These are phyloP conservation scores for Fusarium sp. DNA, from an alignment of 2,329 filamentous ascomycete genomes.

Conservation along the genomic window DNA sequence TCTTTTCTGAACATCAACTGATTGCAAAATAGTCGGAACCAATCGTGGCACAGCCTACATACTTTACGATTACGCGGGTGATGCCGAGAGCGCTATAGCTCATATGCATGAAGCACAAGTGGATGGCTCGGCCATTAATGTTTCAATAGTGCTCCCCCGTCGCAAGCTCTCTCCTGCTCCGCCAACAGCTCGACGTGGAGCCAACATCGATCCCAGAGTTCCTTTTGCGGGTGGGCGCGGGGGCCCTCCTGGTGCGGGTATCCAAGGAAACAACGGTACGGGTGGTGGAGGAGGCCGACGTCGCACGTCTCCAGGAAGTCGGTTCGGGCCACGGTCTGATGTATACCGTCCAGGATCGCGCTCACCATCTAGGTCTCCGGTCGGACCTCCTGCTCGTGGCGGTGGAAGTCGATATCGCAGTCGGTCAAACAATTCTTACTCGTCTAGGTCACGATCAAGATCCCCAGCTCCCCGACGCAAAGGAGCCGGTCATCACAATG, in stretches of 20 bases:
- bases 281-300: slow-evolving; percentile 55
- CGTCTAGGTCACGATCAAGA: slow-evolving; percentile 63
- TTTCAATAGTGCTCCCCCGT: slow-evolving; percentile 88
- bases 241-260: slow-evolving; percentile 48
- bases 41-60: slow-evolving; percentile 97
- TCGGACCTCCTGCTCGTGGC: slow-evolving; percentile 54
- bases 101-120: slow-evolving; percentile 99
- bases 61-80: slow-evolving; percentile 79
- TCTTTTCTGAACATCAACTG: slow-evolving; percentile 18
- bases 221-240: slow-evolving; percentile 52
- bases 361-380: slow-evolving; percentile 62
- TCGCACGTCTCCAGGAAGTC: slow-evolving; percentile 53
- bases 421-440: slow-evolving; percentile 59
- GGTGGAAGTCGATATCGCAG: slow-evolving; percentile 59
- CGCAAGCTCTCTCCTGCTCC: slow-evolving; percentile 86
- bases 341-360: slow-evolving; percentile 73
- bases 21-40: slow-evolving; percentile 73
- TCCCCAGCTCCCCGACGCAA: slow-evolving; percentile 56
- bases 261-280: slow-evolving; percentile 48
- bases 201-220: slow-evolving; percentile 67
- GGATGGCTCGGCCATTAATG: slow-evolving; percentile 84
- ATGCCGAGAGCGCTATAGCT: slow-evolving; percentile 89
- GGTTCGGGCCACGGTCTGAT: slow-evolving; percentile 63
- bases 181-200: slow-evolving; percentile 75
- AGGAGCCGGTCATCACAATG: slow-evolving; percentile 51